Conservation (phyloP, 2,329 filamentous ascomycete genomes). For the Monascus ruber region DNA sequence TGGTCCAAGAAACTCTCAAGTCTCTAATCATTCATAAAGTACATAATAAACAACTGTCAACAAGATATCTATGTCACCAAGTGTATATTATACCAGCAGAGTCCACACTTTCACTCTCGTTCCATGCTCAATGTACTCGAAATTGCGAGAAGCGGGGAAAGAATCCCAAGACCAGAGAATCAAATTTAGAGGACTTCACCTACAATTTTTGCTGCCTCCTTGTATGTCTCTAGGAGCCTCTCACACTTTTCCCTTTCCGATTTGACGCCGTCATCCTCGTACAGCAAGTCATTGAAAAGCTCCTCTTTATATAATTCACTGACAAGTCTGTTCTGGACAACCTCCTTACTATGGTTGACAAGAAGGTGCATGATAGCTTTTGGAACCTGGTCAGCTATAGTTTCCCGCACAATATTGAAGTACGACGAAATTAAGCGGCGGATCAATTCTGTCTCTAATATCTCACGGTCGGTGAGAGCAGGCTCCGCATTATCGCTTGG, state of each 20-base stretch:
- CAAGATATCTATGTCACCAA: too few species aligned
- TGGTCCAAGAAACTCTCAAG: too few species aligned
- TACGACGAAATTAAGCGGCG: constrained; percentile 93
- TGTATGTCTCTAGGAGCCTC: constrained; percentile 87
- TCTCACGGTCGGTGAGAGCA: constrained; percentile 86
- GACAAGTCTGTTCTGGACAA: constrained; percentile 91
- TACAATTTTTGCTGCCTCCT: constrained; percentile 95
- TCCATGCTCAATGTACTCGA: too few species aligned
- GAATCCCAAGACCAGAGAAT: constrained; percentile 4
- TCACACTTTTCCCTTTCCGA: constrained; percentile 98
- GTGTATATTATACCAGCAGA: too few species aligned
- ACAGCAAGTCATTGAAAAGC: constrained; percentile 82
- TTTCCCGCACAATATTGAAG: constrained; percentile 97
- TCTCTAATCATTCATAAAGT: too few species aligned
- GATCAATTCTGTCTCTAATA: constrained; percentile 95
- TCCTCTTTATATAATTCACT: constrained; percentile 90
- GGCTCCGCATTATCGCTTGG: constrained; percentile 53
- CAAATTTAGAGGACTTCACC: constrained; percentile 69
- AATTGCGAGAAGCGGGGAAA: too few species aligned
- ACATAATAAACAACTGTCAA: too few species aligned
- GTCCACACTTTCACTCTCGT: too few species aligned
- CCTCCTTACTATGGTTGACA: constrained; percentile 96
- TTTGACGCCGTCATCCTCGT: constrained; percentile 96
- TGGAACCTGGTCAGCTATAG: constrained; percentile 95
- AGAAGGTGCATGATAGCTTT: constrained; percentile 98